Base-by-base conservation (phyloP, 257 asterid species). In the Rehmannia glutinosa region DNA sequence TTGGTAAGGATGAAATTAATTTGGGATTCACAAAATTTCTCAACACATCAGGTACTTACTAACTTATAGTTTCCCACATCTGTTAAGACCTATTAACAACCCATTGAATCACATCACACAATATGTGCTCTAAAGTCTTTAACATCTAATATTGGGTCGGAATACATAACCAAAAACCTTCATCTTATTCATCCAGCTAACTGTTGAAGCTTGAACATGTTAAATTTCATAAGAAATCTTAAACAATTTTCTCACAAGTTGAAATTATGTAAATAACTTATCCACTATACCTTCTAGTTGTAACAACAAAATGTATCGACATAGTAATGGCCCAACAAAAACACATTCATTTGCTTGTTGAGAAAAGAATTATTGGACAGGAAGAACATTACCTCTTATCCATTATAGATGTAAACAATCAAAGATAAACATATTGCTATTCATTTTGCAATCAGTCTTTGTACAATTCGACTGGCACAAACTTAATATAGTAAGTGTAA, bases 1-100 rank as follows among this genome's bases (percentile, higher is more conserved):
- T 46, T 28, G 23, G 63, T 30, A 65, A 64, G 55, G 21, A 47
- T 73, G 49, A n/a, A 17, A 33, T 16, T 10, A 33, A 66, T 49
- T 24, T 59, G 53, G 49, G 21, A 61, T 12, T 30, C 38, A 6
- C n/a, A 17, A 32, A 50, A 43, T 38, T 69, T 63, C 50, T 36
- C 23, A 36, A 35, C 50, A 25, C 35, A 41, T 62, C 24, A 11
- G 35, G 66, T 20, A 52, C 36, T 27, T 28, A 38, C 33, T 16
- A 42, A 24, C 8, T 5, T 46, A 8, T 47, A 39, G 32, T 17
- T 50, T 33, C 55, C 53, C 33, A 17, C 21, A 21, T 61, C 21
- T 33, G 30, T 19, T 12, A 51, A 56, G 39, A 52, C 25, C 20
- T 61, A 41, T 13, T 15, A 50, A 66, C 35, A 38, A 41, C 33